phyloP scores from a whole-genome alignment of 2,329 filamentous ascomycete genomes.

The Cladobotryum protrusum region DNA sequence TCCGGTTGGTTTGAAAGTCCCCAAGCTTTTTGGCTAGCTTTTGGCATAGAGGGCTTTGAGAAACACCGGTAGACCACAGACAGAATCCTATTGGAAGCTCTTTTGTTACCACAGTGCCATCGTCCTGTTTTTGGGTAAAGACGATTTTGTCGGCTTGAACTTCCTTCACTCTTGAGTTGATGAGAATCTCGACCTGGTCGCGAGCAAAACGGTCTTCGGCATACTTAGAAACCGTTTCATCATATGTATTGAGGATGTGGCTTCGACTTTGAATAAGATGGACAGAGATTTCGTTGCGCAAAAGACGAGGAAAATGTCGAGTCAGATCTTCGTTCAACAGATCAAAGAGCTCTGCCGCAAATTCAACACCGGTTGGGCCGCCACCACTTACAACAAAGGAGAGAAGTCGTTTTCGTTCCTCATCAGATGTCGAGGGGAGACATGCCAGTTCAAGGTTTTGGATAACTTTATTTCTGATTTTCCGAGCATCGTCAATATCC shows the following conservation, averaged over 20 bases:
- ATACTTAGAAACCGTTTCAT: slow-evolving; percentile 87
- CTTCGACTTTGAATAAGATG: slow-evolving; percentile 92
- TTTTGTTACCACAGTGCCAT: slow-evolving; percentile 73
- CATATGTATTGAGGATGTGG: slow-evolving; percentile 97
- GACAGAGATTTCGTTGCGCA: slow-evolving; percentile 97
- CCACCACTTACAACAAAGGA: slow-evolving; percentile 97
- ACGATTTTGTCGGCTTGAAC: slow-evolving; percentile 77
- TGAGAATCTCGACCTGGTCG: slow-evolving; percentile 85
- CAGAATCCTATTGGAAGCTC: slow-evolving; percentile 95
- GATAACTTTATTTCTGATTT: slow-evolving; percentile 82
- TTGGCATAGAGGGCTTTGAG: slow-evolving; percentile 76
- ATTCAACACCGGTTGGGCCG: slow-evolving; percentile 94
- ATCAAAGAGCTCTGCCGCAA: slow-evolving; percentile 93
- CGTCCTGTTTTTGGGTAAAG: slow-evolving; percentile 73
- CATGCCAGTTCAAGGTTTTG: slow-evolving; percentile 86
- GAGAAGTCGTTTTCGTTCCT: slow-evolving; percentile 77
- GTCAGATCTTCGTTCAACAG: slow-evolving; percentile 92
- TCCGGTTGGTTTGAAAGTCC: slow-evolving; percentile 73
- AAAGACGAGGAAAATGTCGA: slow-evolving; percentile 73
- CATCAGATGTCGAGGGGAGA: slow-evolving; percentile 84
- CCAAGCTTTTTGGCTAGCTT: slow-evolving; percentile 71
- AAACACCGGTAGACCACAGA: slow-evolving; percentile 93
- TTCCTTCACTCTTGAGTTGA: slow-evolving; percentile 89
- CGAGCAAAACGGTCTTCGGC: slow-evolving; percentile 87
- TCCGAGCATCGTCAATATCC: slow-evolving; percentile 84